A percentile compares a stretch with the other conserved stretches of the same genome.
These are phyloP conservation scores for Ascochyta pisi DNA, from an alignment of 2,329 filamentous ascomycete genomes.

Conservation along the genomic window DNA sequence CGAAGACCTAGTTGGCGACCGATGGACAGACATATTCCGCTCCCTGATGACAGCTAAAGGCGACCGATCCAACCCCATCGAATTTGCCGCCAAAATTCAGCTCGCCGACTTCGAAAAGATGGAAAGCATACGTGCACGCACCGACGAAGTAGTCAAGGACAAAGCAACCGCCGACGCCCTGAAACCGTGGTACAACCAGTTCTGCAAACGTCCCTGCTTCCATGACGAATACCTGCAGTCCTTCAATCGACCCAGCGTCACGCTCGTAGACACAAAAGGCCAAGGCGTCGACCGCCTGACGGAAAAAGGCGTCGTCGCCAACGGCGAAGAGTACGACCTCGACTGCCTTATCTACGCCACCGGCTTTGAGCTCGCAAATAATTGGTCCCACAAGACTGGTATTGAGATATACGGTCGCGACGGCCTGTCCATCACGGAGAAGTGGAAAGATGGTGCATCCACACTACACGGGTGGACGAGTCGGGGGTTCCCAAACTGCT, in stretches of 20 bases:
- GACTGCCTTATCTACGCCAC: slow-evolving; percentile 58
- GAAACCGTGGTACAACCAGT: slow-evolving; percentile 66
- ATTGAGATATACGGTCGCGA: slow-evolving; percentile 55
- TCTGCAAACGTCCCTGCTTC: slow-evolving; percentile 70
- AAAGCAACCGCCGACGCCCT: slow-evolving; percentile 59
- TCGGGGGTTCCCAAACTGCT: slow-evolving; percentile 64
- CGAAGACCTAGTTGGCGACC: slow-evolving; percentile 58
- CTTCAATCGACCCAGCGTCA: slow-evolving; percentile 67
- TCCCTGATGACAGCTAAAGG: slow-evolving; percentile 17
- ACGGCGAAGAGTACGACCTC: slow-evolving; percentile 57
- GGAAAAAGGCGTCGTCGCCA: slow-evolving; percentile 56
- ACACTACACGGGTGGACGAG: slow-evolving; percentile 62
- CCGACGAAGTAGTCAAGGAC: slow-evolving; percentile 62
- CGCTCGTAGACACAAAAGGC: slow-evolving; percentile 66
- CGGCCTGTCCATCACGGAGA: slow-evolving; percentile 54
- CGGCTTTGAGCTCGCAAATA: slow-evolving; percentile 51
- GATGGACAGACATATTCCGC: slow-evolving; percentile 53
- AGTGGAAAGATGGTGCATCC: slow-evolving; percentile 55
- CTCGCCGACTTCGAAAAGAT: slow-evolving; percentile 48
- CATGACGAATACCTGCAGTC: slow-evolving; percentile 65
- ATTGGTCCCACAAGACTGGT: slow-evolving; percentile 40
- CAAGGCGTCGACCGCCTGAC: slow-evolving; percentile 55
- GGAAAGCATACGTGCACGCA: slow-evolving; percentile 56
- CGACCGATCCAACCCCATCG: slow-evolving; percentile 19
- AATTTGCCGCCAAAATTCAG: slow-evolving; percentile 26